phyloP scores from a whole-genome alignment of 371 early-diverging fungal genomes.

The Syncephalastrum contaminatum region DNA sequence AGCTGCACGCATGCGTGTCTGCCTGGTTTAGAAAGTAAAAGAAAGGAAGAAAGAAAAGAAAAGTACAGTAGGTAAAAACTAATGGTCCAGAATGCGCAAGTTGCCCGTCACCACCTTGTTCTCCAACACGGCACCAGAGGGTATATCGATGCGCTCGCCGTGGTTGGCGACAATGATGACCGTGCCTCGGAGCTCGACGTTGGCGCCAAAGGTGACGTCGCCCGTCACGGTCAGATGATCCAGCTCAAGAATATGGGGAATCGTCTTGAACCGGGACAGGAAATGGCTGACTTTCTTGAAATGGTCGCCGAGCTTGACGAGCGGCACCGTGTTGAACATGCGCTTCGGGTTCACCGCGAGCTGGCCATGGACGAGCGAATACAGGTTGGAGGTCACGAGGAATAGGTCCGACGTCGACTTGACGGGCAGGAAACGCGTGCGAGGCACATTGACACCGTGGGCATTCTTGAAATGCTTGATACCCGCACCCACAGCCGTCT shows the following conservation, averaged over 20 bases:
- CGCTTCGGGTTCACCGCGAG: conserved; percentile 92
- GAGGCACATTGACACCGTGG: conserved; percentile 98
- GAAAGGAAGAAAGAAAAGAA: too few species aligned
- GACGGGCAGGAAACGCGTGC: conserved; percentile 98
- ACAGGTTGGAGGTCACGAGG: conserved; percentile 96
- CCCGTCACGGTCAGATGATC: conserved; percentile 99
- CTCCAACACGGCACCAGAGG: conserved; percentile 97
- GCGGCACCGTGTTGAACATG: conserved; percentile 90
- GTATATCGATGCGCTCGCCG: conserved; percentile 95
- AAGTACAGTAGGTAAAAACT: conserved; percentile 6
- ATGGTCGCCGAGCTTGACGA: conserved; percentile 97
- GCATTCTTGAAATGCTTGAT: conserved; percentile 98
- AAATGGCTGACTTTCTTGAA: conserved; percentile 91
- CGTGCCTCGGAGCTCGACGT: conserved; percentile 94
- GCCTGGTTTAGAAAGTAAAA: too few species aligned
- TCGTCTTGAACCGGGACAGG: conserved; percentile 83
- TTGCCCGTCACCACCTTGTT: conserved; percentile 99
- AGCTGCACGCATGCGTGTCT: too few species aligned
- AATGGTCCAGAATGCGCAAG: conserved; percentile 86
- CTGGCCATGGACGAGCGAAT: conserved; percentile 91
- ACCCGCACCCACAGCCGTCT: conserved; percentile 99
- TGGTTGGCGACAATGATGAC: conserved; percentile 99
- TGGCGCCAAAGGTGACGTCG: conserved; percentile 96
- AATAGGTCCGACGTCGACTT: conserved; percentile 99
- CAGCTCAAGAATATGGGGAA: conserved; percentile 96